These are phyloP conservation scores for Raffaelea albimanens DNA, from an alignment of 2,329 filamentous ascomycete species.

Conservation along the genomic window DNA sequence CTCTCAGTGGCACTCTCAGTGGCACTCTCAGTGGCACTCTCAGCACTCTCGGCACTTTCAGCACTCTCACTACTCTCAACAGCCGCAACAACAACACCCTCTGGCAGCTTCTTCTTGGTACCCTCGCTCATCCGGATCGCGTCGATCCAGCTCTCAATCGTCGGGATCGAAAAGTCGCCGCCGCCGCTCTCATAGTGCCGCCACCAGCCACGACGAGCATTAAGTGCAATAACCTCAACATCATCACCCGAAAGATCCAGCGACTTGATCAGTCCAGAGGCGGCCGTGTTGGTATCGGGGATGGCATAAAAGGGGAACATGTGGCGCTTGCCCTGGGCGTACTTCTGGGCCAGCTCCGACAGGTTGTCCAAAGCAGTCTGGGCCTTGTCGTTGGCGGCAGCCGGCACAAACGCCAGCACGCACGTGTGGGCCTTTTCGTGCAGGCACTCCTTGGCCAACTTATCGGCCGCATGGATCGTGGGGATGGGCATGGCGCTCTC, in stretches of 20 bases:
- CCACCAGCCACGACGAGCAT: slow-evolving; percentile 81
- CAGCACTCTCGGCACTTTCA: not conserved
- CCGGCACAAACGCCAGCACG: slow-evolving; percentile 63
- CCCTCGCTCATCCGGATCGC: slow-evolving; percentile 84
- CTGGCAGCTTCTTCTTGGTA: slow-evolving; percentile 64
- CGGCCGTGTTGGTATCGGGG: slow-evolving; percentile 47
- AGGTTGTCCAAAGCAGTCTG: slow-evolving; percentile 53
- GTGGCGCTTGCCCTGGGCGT: slow-evolving; percentile 54
- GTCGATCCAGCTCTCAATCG: slow-evolving; percentile 81
- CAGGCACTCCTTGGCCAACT: slow-evolving; percentile 64
- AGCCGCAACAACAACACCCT: slow-evolving; percentile 36
- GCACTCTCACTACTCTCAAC: slow-evolving; percentile 17
- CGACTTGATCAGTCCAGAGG: slow-evolving; percentile 43
- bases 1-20: slow-evolving; percentile 18
- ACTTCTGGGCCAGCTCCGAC: slow-evolving; percentile 66
- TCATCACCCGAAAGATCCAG: slow-evolving; percentile 50
- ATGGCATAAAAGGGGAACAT: slow-evolving; percentile 80
- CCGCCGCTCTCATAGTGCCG: slow-evolving; percentile 52
- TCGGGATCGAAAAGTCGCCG: slow-evolving; percentile 41
- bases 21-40: slow-evolving; percentile 13
- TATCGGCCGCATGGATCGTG: slow-evolving; percentile 51
- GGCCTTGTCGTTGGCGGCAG: slow-evolving; percentile 24
- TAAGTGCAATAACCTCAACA: slow-evolving; percentile 71
- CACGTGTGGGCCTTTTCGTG: slow-evolving; percentile 71
- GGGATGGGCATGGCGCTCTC: slow-evolving; percentile 54